Evolutionary conservation across 2,329 filamentous ascomycete genomes (phyloP).

Genomic region (Diaporthe sp.): DNA sequence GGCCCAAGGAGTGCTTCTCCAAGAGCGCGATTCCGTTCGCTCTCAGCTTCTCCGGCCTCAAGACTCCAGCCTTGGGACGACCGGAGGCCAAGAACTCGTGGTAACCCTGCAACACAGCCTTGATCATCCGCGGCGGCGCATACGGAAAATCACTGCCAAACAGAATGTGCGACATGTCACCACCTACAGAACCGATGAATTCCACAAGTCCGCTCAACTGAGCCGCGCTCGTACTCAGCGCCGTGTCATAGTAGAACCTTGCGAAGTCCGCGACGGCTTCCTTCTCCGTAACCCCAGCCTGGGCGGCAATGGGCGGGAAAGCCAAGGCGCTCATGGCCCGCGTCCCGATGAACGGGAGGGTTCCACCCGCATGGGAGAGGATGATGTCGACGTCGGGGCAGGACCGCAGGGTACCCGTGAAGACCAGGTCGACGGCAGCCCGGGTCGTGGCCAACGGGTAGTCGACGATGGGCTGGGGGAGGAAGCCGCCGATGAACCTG

Average conservation of each 20-base stretch:
- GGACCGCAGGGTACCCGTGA: conserved; percentile 47
- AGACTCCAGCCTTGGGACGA: conserved; percentile 24
- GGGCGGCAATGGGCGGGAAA: conserved; percentile 35
- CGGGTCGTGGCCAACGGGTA: conserved; percentile 60
- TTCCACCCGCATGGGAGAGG: conserved; percentile 60
- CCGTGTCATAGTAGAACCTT: conserved; percentile 54
- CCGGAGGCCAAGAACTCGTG: conserved; percentile 33
- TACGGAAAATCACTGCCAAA: conserved; percentile 55
- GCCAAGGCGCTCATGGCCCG: conserved; percentile 44
- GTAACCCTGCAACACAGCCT: conserved; percentile 33
- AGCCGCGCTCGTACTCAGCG: conserved; percentile 46
- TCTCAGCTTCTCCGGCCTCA: conserved; percentile 34
- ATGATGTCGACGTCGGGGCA: conserved; percentile 57
- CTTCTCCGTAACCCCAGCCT: conserved; percentile 31
- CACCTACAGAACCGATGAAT: conserved; percentile 42
- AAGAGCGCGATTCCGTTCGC: conserved; percentile 30
- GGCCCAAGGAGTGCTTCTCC: conserved; percentile 34
- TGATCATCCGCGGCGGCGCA: conserved; percentile 44
- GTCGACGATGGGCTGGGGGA: conserved; percentile 48
- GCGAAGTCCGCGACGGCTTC: conserved; percentile 40
- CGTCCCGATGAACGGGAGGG: conserved; percentile 54
- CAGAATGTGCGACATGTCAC: conserved; percentile 46
- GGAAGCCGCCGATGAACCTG: conserved; percentile 37
- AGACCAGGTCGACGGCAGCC: conserved; percentile 57
- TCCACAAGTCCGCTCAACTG: conserved; percentile 48